Base-by-base conservation (phyloP, 345 rosid genomes). In the Camelina sativa region DNA sequence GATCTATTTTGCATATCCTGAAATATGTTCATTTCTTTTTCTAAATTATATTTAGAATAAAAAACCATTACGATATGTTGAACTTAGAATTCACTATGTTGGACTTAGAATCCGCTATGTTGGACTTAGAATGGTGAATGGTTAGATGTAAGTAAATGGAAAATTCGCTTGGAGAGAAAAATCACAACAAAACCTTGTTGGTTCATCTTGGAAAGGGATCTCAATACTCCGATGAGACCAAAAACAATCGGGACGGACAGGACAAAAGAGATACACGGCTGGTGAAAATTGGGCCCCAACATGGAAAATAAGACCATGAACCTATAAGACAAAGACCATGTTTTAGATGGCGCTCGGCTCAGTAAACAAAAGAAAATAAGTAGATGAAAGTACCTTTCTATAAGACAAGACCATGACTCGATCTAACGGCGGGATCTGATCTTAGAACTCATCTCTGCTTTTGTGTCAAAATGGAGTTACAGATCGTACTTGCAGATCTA, bases 121-220 rank as follows among this genome's bases (percentile, higher is more conserved):
- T 25, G 28, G 28, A 25, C 4, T 25, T 25, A 25, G 28, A 25
- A 25, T 3, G 28, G 28, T 25, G 4, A 25, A 6, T 12, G 9
- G 2, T 6, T 25, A 2, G 9, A 2, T 12, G 28, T 0, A 1
- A 1, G 2, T 30, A 6, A 16, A 6, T 58, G 13, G 1, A 8
- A n/a, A 4, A 25, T 65, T 65, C 59, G 70, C 59, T 65, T 65
- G 58, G 13, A 65, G 47, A 65, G 47, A 65, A 50, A 65, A 65
- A 65, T 65, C 70, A 65, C 58, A 50, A 32, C 41, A 17, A 35
- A 47, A 19, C 54, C 11, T 1, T 47, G 10, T 11, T 19, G 44
- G 11, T 11, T 65, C 46, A 11, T 65, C 38, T 11, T 11, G 8
- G 32, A 48, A 65, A 32, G 15, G 15, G 37, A 63, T 44, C 19